Conservation (phyloP, 2,329 filamentous ascomycete genomes). For the Colletotrichum agaves region DNA sequence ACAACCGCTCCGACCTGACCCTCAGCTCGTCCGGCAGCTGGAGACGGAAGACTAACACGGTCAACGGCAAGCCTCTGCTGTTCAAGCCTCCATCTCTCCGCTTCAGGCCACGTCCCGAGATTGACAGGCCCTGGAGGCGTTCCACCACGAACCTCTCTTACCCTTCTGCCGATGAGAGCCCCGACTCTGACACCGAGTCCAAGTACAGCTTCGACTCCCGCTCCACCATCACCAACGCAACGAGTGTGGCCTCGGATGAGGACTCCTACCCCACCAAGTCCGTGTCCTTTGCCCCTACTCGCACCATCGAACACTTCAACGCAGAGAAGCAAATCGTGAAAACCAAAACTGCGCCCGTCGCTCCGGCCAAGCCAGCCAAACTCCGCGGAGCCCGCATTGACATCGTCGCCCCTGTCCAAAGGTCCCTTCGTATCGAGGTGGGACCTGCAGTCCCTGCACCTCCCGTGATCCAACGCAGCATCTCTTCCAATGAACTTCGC, state of each 20-base stretch:
- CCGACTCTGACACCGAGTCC: slow-evolving; percentile 37
- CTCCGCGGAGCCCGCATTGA: slow-evolving; percentile 30
- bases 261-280: slow-evolving; percentile 23
- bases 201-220: slow-evolving; percentile 35
- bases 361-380: slow-evolving; percentile 32
- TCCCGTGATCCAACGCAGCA: slow-evolving; percentile 21
- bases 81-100: slow-evolving; percentile 37
- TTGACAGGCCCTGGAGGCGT: slow-evolving; percentile 31
- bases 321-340: slow-evolving; percentile 22
- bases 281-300: slow-evolving; percentile 5
- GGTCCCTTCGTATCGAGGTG: slow-evolving; percentile 20
- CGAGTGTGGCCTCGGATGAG: slow-evolving; percentile 34
- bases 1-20: slow-evolving; percentile 32
- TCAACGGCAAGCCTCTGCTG: slow-evolving; percentile 23
- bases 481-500: slow-evolving; percentile 26
- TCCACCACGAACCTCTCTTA: slow-evolving; percentile 15
- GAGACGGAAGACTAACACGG: slow-evolving; percentile 7
- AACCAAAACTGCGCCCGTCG: slow-evolving; percentile 7
- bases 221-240: slow-evolving; percentile 36
- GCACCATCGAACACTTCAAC: slow-evolving; percentile 1
- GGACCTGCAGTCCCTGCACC: slow-evolving; percentile 24
- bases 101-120: slow-evolving; percentile 28
- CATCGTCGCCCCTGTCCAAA: slow-evolving; percentile 21
- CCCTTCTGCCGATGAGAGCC: slow-evolving; percentile 34
- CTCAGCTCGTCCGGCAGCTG: slow-evolving; percentile 27